Evolutionary conservation across 345 rosid species (phyloP).

Genomic region (Acer saccharum): DNA sequence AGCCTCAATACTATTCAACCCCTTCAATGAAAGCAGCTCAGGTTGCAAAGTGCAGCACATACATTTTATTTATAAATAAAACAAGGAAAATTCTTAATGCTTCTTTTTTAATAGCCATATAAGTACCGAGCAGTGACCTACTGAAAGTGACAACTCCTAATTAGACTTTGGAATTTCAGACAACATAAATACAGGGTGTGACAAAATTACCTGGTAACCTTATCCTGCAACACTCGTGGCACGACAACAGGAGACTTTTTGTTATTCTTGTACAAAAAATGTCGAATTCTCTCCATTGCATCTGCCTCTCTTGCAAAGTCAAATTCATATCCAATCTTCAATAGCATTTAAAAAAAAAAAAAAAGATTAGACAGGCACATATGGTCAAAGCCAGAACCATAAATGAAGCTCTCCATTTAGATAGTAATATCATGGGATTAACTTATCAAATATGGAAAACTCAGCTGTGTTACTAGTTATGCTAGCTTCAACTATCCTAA

Average conservation of each 20-base stretch:
- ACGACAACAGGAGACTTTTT: constrained; percentile 78
- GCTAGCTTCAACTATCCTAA: not conserved
- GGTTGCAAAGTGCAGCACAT: not conserved
- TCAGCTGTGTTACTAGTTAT: not conserved
- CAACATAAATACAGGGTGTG: constrained; percentile 1
- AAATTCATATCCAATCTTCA: constrained; percentile 93
- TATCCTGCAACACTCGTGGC: constrained; percentile 60
- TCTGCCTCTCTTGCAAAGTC: constrained; percentile 84
- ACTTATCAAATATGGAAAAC: not conserved
- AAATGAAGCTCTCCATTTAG: not conserved
- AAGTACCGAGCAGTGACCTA: not conserved
- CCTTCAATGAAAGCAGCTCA: constrained; percentile 10
- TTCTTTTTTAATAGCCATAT: not conserved
- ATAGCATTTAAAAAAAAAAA: constrained; percentile 26
- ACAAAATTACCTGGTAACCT: constrained; percentile 71
- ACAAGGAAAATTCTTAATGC: not conserved
- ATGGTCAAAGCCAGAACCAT: constrained; percentile 12
- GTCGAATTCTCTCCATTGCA: constrained; percentile 82
- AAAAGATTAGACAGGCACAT: constrained; percentile 6
- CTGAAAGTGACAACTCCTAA: not conserved
- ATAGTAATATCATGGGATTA: constrained; percentile 4
- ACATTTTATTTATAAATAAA: not conserved
- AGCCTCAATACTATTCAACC: not conserved
- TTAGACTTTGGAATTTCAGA: not conserved
- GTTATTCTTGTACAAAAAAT: constrained; percentile 70